Conservation (phyloP, 768 basidiomycete species). For the Tricholoma hemisulphureum region DNA sequence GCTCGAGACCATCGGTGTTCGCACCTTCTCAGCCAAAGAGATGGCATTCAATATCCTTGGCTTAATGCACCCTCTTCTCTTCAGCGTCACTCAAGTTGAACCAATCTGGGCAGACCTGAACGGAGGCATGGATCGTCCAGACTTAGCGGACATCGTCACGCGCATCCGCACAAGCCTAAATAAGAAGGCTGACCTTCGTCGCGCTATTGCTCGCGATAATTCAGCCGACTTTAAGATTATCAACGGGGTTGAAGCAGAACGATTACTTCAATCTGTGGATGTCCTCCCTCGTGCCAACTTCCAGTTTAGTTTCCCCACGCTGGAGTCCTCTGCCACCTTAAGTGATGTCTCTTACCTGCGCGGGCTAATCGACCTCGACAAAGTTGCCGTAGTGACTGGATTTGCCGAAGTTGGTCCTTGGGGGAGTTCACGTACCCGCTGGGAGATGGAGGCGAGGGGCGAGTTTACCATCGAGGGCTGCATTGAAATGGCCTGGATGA, state of each 20-base stretch:
- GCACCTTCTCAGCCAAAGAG: slow-evolving; percentile 99
- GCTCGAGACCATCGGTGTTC: slow-evolving; percentile 87
- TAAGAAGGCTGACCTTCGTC: slow-evolving; percentile 88
- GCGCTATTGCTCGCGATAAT: slow-evolving; percentile 91
- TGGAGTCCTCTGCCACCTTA: slow-evolving; percentile 72
- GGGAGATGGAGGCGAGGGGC: slow-evolving; percentile 99
- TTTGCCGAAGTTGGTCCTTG: slow-evolving; percentile 98
- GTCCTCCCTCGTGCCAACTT: slow-evolving; percentile 98
- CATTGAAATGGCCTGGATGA: slow-evolving; percentile 99
- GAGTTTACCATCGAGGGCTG: slow-evolving; percentile 96
- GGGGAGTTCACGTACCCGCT: slow-evolving; percentile 96
- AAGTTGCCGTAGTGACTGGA: slow-evolving; percentile 93
- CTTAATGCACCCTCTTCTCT: slow-evolving; percentile 97
- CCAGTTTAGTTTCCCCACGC: slow-evolving; percentile 88
- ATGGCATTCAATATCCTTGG: slow-evolving; percentile 99
- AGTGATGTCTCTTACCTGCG: slow-evolving; percentile 75
- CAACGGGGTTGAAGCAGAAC: slow-evolving; percentile 89
- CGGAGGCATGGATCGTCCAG: slow-evolving; percentile 97
- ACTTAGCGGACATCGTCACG: slow-evolving; percentile 87
- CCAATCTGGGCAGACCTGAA: slow-evolving; percentile 99
- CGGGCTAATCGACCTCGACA: slow-evolving; percentile 91
- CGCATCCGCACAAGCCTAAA: slow-evolving; percentile 81
- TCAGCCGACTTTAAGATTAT: slow-evolving; percentile 92
- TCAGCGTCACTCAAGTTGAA: slow-evolving; percentile 99
- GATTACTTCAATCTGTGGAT: slow-evolving; percentile 86